Percentiles rank a stretch among this genome's conserved stretches.
Evolutionary conservation across 805 yeast species (phyloP).

Genomic region (Trichomonascus vanleenenianus): DNA sequence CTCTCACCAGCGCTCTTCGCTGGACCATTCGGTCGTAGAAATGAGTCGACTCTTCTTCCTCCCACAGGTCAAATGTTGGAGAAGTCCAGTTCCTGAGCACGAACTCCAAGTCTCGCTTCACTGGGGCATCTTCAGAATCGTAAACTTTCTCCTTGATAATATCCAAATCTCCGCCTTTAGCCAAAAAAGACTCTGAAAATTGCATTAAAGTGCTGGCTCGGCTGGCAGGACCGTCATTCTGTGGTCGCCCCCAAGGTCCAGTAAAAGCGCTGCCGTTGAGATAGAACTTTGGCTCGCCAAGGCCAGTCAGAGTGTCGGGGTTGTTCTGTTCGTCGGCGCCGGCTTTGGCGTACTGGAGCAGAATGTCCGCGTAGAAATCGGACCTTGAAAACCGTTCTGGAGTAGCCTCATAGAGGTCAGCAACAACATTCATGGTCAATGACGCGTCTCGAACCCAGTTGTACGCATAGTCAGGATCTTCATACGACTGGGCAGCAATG

Average conservation of each 20-base stretch:
- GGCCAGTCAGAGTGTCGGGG: conserved; percentile 37
- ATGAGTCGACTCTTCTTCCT: conserved; percentile 68
- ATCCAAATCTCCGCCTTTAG: conserved; percentile 25
- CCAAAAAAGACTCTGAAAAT: conserved; percentile 26
- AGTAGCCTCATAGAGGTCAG: conserved; percentile 41
- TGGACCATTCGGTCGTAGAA: conserved; percentile 75
- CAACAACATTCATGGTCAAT: conserved; percentile 50
- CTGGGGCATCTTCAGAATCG: conserved; percentile 32
- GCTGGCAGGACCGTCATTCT: conserved; percentile 89
- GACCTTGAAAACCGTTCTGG: conserved; percentile 24
- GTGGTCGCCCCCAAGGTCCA: conserved; percentile 89
- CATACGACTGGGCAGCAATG: conserved; percentile 74
- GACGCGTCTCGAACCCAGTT: conserved; percentile 94
- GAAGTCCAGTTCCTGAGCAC: conserved; percentile 53
- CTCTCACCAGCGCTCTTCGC: conserved; percentile 57
- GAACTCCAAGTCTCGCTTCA: conserved; percentile 50
- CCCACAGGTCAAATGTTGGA: conserved; percentile 84
- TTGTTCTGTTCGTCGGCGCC: conserved; percentile 55
- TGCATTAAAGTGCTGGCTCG: conserved; percentile 57
- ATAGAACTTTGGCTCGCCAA: conserved; percentile 88
- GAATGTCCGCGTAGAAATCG: conserved; percentile 29
- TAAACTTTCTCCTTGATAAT: conserved; percentile 42
- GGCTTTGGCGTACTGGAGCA: conserved; percentile 59
- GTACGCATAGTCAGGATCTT: conserved; percentile 70
- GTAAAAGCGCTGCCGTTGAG: conserved; percentile 56